A percentile compares a stretch with the other conserved stretches of the same genome.
Evolutionary conservation across 2,329 filamentous ascomycete genomes (phyloP).

Genomic region (Cytospora paraplurivora): DNA sequence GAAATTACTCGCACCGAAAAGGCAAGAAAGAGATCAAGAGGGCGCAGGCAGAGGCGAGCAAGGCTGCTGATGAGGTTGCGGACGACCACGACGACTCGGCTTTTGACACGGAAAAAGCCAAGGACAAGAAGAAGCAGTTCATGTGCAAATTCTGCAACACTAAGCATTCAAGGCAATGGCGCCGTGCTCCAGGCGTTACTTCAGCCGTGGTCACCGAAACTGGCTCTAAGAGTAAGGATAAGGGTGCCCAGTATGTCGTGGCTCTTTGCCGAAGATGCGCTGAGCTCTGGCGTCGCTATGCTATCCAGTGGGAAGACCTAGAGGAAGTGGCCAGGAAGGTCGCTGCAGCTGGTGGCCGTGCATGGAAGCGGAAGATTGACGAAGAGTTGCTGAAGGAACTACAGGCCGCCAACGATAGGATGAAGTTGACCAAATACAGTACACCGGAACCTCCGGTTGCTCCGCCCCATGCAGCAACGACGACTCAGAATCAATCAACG

Average conservation of each 20-base stretch:
- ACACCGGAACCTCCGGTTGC: slow-evolving; percentile 36
- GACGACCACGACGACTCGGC: slow-evolving; percentile 94
- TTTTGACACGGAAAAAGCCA: slow-evolving; percentile 86
- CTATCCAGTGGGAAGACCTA: slow-evolving; percentile 90
- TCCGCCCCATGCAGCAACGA: slow-evolving; percentile 33
- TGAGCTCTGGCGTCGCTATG: slow-evolving; percentile 92
- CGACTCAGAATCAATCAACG: slow-evolving; percentile 34
- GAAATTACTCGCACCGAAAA: slow-evolving; percentile 82
- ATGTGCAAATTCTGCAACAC: slow-evolving; percentile 91
- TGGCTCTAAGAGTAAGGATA: slow-evolving; percentile 73
- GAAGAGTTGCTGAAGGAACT: slow-evolving; percentile 84
- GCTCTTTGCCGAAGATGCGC: slow-evolving; percentile 90
- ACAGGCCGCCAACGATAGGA: slow-evolving; percentile 64
- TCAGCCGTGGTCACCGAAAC: slow-evolving; percentile 70
- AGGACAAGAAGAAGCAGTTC: slow-evolving; percentile 77
- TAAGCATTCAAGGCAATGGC: slow-evolving; percentile 83
- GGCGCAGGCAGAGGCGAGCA: slow-evolving; percentile 69
- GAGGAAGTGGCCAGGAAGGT: slow-evolving; percentile 92
- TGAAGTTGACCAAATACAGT: slow-evolving; percentile 46
- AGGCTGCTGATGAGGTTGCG: slow-evolving; percentile 88
- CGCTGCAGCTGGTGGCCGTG: slow-evolving; percentile 73
- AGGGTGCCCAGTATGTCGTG: slow-evolving; percentile 71
- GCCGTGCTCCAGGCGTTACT: slow-evolving; percentile 78
- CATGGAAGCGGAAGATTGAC: slow-evolving; percentile 86
- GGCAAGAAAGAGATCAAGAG: slow-evolving; percentile 85